phyloP scores from a whole-genome alignment of 768 basidiomycete species.

The Podaxis sp. region DNA sequence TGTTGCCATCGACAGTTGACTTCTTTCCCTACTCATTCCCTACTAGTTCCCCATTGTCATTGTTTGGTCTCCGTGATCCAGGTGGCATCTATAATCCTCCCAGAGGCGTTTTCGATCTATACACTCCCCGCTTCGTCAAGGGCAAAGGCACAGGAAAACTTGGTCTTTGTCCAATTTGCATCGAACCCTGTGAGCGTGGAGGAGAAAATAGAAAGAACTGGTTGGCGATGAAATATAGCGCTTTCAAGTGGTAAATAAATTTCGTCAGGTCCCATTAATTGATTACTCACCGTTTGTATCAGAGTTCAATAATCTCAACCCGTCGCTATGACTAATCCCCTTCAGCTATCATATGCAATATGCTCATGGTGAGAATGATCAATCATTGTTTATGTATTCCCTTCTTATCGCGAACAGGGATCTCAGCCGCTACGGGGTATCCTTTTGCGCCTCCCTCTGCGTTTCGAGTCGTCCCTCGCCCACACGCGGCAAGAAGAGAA shows the following conservation, averaged over 20 bases:
- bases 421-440: conserved; percentile 60
- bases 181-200: conserved; percentile 54
- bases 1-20: not conserved
- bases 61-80: conserved; percentile 32
- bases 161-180: conserved; percentile 75
- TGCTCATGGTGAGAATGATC: conserved; percentile 51
- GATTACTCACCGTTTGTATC: not conserved
- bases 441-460: conserved; percentile 77
- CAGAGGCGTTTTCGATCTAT: conserved; percentile 59
- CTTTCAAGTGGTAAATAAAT: conserved; percentile 68
- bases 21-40: not conserved
- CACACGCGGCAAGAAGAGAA: conserved; percentile 53
- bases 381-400: not conserved
- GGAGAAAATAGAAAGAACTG: conserved; percentile 63
- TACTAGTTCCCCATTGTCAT: conserved; percentile 29
- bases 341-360: conserved; percentile 81
- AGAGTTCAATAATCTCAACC: not conserved
- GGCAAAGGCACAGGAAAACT: conserved; percentile 66
- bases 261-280: not conserved
- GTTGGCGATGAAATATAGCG: conserved; percentile 77
- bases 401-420: conserved; percentile 38
- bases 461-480: conserved; percentile 47
- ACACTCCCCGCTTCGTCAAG: conserved; percentile 74
- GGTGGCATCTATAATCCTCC: conserved; percentile 60
- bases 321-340: not conserved